Percentiles rank a stretch among this genome's conserved stretches.
These are phyloP conservation scores for Hypoxylon sp. DNA, from an alignment of 2,329 filamentous ascomycete species.

Conservation along the genomic window DNA sequence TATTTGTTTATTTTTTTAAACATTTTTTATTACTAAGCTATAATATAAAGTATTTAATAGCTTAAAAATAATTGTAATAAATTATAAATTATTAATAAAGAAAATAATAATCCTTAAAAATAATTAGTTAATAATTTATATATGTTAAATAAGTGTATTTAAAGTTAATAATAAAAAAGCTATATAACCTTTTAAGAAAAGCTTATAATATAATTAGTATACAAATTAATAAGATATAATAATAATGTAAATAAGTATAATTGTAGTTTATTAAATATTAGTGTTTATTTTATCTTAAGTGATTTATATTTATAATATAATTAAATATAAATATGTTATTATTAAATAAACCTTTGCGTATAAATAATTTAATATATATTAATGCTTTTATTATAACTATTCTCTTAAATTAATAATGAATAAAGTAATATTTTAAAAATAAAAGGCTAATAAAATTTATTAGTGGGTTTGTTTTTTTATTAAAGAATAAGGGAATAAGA, in stretches of 20 bases:
- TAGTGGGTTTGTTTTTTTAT: background rate
- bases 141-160: background rate
- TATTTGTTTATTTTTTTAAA: background rate
- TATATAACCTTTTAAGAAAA: conserved; percentile 5
- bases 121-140: background rate
- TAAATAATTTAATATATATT: background rate
- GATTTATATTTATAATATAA: conserved; percentile 4
- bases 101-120: background rate
- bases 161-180: background rate
- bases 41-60: conserved; percentile 1
- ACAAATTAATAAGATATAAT: conserved; percentile 2
- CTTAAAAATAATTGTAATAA: background rate
- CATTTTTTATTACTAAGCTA: background rate
- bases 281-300: too few species aligned
- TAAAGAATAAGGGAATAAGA: conserved; percentile 2
- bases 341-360: background rate
- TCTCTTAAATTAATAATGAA: conserved; percentile 1
- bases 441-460: background rate
- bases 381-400: background rate
- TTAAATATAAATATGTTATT: conserved; percentile 4
- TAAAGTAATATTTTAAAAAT: conserved; percentile 7
- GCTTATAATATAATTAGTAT: background rate
- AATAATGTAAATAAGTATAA: background rate
- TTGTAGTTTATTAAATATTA: background rate
- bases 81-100: background rate